phyloP scores from a whole-genome alignment of 2,329 filamentous ascomycete species.

The Ophiostoma populinum region DNA sequence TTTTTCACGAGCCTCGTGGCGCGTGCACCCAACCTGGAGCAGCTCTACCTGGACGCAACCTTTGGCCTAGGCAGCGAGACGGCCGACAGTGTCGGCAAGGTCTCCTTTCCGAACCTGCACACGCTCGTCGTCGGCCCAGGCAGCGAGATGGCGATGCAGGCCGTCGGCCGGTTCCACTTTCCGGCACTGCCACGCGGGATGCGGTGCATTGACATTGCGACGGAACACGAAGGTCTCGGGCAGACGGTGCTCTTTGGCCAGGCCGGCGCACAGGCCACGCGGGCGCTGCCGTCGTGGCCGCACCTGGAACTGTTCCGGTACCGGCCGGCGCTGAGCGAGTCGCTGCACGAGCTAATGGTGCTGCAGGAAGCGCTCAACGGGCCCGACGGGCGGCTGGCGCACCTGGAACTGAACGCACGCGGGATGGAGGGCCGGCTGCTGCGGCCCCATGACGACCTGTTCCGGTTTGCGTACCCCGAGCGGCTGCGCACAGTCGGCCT shows the following conservation, averaged over 20 bases:
- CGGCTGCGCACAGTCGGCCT: constrained; percentile 9
- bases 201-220: constrained; percentile 8
- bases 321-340: neutral
- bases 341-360: constrained; percentile 1
- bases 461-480: neutral
- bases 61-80: too few relatives aligned
- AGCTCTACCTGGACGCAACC: constrained; percentile 7
- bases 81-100: too few relatives aligned
- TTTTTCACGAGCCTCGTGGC: constrained; percentile 1
- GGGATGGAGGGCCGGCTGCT: neutral
- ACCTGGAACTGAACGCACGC: constrained; percentile 7
- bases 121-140: constrained; percentile 7
- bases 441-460: neutral
- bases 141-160: too few relatives aligned
- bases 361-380: constrained; percentile 2
- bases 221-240: neutral
- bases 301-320: constrained; percentile 8
- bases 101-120: constrained; percentile 3
- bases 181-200: constrained; percentile 5
- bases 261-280: too few relatives aligned
- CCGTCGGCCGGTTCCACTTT: too few relatives aligned
- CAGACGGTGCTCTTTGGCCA: neutral
- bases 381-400: constrained; percentile 3
- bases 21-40: constrained; percentile 6
- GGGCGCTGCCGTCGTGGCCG: neutral